These are phyloP conservation scores for Torulaspora indica DNA, from an alignment of 805 yeast genomes.

Conservation along the genomic window DNA sequence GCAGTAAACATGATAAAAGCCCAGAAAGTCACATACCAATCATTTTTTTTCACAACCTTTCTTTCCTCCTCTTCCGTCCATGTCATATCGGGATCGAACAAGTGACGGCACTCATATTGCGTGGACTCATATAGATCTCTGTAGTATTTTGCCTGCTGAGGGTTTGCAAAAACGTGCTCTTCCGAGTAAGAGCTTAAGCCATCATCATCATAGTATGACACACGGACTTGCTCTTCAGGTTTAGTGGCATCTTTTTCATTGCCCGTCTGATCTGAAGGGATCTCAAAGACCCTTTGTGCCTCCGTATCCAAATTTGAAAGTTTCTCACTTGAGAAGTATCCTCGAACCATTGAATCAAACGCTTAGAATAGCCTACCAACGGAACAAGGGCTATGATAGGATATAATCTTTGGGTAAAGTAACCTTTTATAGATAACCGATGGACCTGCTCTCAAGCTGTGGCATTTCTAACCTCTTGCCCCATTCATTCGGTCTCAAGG, in stretches of 20 bases:
- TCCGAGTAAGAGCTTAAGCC: conserved; percentile 8
- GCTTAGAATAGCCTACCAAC: too few relatives aligned
- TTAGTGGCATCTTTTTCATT: background rate
- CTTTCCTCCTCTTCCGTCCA: conserved; percentile 55
- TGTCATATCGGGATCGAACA: conserved; percentile 53
- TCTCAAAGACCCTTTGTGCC: background rate
- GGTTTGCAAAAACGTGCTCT: conserved; percentile 33
- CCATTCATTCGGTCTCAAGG: too few relatives aligned
- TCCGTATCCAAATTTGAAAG: background rate
- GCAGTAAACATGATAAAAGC: conserved; percentile 58
- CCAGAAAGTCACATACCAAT: conserved; percentile 51
- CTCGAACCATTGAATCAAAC: background rate
- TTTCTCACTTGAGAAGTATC: background rate
- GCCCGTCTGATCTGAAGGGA: background rate
- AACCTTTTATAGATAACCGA: too few relatives aligned
- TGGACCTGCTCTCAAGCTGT: too few relatives aligned
- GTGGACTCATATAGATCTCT: conserved; percentile 43
- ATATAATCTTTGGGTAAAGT: too few relatives aligned
- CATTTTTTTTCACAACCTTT: conserved; percentile 47
- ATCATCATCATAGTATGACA: conserved; percentile 8
- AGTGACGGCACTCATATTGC: conserved; percentile 50
- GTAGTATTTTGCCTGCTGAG: conserved; percentile 45
- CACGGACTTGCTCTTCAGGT: background rate
- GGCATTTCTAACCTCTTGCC: too few relatives aligned
- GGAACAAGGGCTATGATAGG: too few relatives aligned